Base-by-base conservation (phyloP, 208 protist species). In the Crithidia fasciculata region DNA sequence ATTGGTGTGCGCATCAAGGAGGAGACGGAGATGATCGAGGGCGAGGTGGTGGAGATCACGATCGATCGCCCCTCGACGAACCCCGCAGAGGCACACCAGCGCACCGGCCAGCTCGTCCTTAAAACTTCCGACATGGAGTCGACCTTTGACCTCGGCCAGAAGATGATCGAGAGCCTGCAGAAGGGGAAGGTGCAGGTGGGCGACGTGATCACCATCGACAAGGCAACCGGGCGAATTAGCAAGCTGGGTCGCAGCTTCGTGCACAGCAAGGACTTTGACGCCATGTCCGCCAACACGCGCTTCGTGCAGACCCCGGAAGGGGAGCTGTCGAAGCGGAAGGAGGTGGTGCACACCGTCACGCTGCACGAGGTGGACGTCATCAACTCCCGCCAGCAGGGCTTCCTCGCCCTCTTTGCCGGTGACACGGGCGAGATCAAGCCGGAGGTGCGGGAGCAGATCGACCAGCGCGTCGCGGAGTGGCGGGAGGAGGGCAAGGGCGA, bases 71-170 rank as follows among this genome's bases (percentile, higher is more conserved):
- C 99, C 0, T 97, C 97, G 4, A 94, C 93, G 13, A 96, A 97
- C 80, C 94, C 94, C 28, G 92, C 93, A 6, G 89, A 95, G 82
- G 76, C 81, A 15, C 92, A 85, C 64, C 83, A 92, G 13, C 99
- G 99, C 75, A 98, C 94, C 37, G 99, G 99, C 49, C 98, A 99
- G 81, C 86, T 99, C n/a, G 99, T 98, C 41, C 85, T 99, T 2
- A 99, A 99, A 87, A 99, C 99, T 36, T 99, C 99, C 7, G 99
- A 99, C 67, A 99, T 99, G 99, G 99, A 99, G 84, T 99, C 99
- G 2, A 91, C 98, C 13, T 99, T 99, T 86, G 99, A 99, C 79
- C 89, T 99, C 8, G 99, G 99, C n/a, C 83, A 93, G 58, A 99
- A 99, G 86, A 99, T 99, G 99, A 99, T 99, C 79, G 99, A 99